Percentiles rank a stretch among this genome's conserved stretches.
Conservation (phyloP, 116 monocot genomes). For the Zostera marina region DNA sequence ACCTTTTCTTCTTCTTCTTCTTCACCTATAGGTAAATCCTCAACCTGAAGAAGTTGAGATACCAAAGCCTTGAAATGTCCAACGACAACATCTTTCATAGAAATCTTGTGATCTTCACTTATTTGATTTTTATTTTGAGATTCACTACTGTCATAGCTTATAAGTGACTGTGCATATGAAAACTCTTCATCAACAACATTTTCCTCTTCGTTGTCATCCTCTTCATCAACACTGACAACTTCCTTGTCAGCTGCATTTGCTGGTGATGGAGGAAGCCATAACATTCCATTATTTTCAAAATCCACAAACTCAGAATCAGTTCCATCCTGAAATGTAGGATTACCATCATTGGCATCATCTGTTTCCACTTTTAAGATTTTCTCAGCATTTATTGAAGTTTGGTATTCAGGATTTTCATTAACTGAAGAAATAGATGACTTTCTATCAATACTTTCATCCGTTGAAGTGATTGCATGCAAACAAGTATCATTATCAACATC, state of each 20-base stretch:
- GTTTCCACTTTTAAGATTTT: slow-evolving; percentile 33
- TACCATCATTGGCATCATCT: slow-evolving; percentile 30
- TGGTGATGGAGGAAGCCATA: slow-evolving; percentile 89
- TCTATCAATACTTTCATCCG: slow-evolving; percentile 16
- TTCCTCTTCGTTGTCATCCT: slow-evolving; percentile 20
- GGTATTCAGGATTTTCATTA: slow-evolving; percentile 19
- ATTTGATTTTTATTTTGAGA: slow-evolving; percentile 30
- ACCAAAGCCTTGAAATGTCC: slow-evolving; percentile 90
- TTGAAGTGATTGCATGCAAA: slow-evolving; percentile 3
- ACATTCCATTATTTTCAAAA: slow-evolving; percentile 67
- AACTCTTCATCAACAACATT: slow-evolving; percentile 36
- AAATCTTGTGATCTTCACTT: slow-evolving; percentile 15
- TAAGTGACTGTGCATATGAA: slow-evolving; percentile 32
- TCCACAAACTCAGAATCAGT: slow-evolving; percentile 47
- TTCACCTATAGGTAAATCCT: slow-evolving; percentile 50
- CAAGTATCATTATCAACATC: slow-evolving; percentile 15
- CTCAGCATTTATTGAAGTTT: slow-evolving; percentile 19
- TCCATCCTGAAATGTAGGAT: slow-evolving; percentile 46
- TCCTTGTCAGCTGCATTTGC: slow-evolving; percentile 78
- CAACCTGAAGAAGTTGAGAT: slow-evolving; percentile 71
- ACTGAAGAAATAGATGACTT: slow-evolving; percentile 17
- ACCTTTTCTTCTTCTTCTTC: slow-evolving; percentile 57
- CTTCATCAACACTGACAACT: slow-evolving; percentile 25
- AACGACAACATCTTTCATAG: slow-evolving; percentile 75
- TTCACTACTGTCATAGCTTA: slow-evolving; percentile 55